Percentiles rank a stretch among this genome's conserved stretches.
These are phyloP conservation scores for Lolium perenne DNA, from an alignment of 176 grass and related monocot species.

Conservation along the genomic window DNA sequence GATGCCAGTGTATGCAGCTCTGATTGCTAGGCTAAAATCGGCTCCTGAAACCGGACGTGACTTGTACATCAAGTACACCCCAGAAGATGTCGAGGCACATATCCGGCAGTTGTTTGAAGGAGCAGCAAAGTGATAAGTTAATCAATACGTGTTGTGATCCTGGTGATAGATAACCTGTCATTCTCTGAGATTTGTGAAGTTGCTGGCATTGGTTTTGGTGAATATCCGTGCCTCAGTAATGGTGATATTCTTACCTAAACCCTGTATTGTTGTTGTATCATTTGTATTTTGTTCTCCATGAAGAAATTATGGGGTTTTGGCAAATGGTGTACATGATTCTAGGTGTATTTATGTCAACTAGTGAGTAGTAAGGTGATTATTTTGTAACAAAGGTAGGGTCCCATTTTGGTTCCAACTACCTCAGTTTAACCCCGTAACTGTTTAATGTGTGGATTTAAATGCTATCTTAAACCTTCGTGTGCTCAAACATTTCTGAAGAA, in stretches of 20 bases:
- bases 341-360: conserved; percentile 49
- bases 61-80: conserved; percentile 67
- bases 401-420: conserved; percentile 30
- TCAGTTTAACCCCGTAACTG: conserved; percentile 32
- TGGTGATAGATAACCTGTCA: conserved; percentile 1
- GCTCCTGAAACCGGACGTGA: conserved; percentile 62
- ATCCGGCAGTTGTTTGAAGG: conserved; percentile 84
- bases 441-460: conserved; percentile 42
- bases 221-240: conserved; percentile 23
- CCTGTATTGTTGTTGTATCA: conserved; percentile 33
- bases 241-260: conserved; percentile 45
- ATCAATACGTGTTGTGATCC: conserved; percentile 21
- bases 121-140: conserved; percentile 56
- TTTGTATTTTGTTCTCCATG: conserved; percentile 29
- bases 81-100: conserved; percentile 65
- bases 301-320: conserved; percentile 26
- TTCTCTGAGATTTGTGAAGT: conserved; percentile 13
- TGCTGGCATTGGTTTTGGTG: conserved; percentile 27
- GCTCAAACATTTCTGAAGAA: neutral
- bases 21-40: conserved; percentile 60
- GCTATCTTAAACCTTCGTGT: conserved; percentile 3
- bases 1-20: conserved; percentile 68
- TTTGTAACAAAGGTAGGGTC: conserved; percentile 49
- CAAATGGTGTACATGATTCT: conserved; percentile 54
- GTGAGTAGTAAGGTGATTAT: conserved; percentile 50